Evolutionary conservation across 2,329 filamentous ascomycete species (phyloP).

Genomic region (Claviceps humidiphila): DNA sequence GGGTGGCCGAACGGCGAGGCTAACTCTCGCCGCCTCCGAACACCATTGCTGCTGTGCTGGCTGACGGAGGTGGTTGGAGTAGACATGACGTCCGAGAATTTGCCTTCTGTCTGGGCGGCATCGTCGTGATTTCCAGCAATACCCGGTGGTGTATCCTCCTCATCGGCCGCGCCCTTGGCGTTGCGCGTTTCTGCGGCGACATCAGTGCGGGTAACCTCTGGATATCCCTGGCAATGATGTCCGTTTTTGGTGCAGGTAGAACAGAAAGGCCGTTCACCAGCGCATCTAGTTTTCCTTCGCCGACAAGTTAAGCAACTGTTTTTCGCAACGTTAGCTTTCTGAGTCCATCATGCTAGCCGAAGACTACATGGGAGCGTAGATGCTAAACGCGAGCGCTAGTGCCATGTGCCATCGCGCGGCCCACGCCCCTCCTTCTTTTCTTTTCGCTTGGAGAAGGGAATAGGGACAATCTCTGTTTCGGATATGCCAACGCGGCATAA

Average conservation of each 20-base stretch:
- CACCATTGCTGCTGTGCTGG: not conserved
- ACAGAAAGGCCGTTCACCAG: constrained; percentile 58
- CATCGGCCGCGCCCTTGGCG: constrained; percentile 9
- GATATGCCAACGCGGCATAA: not conserved
- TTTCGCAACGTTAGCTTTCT: not conserved
- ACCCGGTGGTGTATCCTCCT: constrained; percentile 6
- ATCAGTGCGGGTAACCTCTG: constrained; percentile 37
- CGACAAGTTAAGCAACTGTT: constrained; percentile 57
- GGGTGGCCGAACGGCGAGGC: not conserved
- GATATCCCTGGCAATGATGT: constrained; percentile 56
- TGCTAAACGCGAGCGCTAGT: not conserved
- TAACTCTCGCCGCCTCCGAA: not conserved
- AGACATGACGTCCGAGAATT: not conserved
- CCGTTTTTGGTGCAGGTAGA: constrained; percentile 61
- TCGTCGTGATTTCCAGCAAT: constrained; percentile 5
- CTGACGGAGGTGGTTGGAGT: not conserved
- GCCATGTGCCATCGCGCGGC: not conserved
- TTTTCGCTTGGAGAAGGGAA: not conserved
- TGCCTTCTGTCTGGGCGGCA: not conserved
- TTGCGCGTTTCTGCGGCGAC: constrained; percentile 11
- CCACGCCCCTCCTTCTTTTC: too few species aligned
- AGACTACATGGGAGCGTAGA: not conserved
- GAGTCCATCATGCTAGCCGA: not conserved
- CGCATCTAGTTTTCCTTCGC: constrained; percentile 63
- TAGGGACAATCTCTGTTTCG: not conserved